Evolutionary conservation across 345 rosid genomes (phyloP).

Genomic region (Citrus glauca): DNA sequence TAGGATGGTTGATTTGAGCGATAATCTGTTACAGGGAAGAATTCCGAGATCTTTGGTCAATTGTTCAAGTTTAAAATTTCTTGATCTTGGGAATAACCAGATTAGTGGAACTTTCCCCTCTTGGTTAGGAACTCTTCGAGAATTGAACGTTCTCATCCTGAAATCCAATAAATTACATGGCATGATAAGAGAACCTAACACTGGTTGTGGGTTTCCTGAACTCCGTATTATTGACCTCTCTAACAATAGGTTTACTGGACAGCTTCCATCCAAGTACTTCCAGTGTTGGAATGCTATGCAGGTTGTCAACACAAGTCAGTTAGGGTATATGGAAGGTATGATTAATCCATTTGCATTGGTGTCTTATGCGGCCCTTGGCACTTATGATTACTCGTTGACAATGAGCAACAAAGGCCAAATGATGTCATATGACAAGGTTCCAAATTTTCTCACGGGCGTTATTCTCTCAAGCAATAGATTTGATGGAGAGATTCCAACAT

Average conservation of each 20-base stretch:
- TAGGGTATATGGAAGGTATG: not conserved
- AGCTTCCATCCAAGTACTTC: conserved; percentile 9
- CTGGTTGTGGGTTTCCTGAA: not conserved
- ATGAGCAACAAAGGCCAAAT: not conserved
- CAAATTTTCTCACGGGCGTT: not conserved
- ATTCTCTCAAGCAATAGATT: not conserved
- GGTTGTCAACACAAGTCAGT: not conserved
- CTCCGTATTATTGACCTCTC: conserved; percentile 19
- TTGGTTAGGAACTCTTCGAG: not conserved
- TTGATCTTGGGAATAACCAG: not conserved
- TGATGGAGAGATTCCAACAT: not conserved
- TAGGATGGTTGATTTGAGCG: not conserved
- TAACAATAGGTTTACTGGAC: not conserved
- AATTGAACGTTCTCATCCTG: not conserved
- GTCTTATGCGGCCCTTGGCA: no score
- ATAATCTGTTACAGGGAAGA: not conserved
- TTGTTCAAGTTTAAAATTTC: not conserved
- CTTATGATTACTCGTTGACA: not conserved
- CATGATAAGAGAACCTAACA: not conserved
- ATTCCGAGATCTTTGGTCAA: not conserved
- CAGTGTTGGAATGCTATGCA: conserved; percentile 5
- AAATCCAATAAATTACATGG: not conserved
- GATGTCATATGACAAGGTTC: not conserved
- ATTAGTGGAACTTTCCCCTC: not conserved
- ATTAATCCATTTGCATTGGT: no score